A percentile compares a stretch with the other conserved stretches of the same genome.
phyloP scores from a whole-genome alignment of 495 filamentous ascomycete genomes.

The Penicillium antarcticum region DNA sequence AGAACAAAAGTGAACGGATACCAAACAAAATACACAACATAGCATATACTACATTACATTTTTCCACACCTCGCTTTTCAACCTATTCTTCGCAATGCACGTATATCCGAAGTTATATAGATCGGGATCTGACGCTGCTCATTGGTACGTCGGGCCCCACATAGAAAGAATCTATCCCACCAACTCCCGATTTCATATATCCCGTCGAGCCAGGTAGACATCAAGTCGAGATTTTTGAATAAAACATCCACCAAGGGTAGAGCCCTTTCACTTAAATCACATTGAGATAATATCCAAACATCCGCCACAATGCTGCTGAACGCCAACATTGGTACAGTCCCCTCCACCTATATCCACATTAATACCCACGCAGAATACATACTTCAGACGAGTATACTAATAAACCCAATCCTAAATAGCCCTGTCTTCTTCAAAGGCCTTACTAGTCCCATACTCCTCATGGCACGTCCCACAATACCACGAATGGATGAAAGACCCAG shows the following conservation, averaged over 20 bases:
- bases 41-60: background rate
- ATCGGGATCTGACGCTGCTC: too few species aligned
- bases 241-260: background rate
- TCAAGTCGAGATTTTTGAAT: background rate
- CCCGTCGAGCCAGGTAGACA: background rate
- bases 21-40: background rate
- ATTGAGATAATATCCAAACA: background rate
- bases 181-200: background rate
- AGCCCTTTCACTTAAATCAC: background rate
- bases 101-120: too few species aligned
- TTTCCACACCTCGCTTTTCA: too few species aligned
- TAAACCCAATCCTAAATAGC: conserved; percentile 42
- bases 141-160: conserved; percentile 18
- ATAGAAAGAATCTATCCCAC: conserved; percentile 9
- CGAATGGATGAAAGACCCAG: conserved; percentile 86
- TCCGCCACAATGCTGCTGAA: conserved; percentile 37
- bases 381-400: background rate
- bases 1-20: conserved; percentile 34
- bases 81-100: too few species aligned
- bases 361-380: conserved; percentile 1
- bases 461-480: conserved; percentile 83
- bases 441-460: conserved; percentile 80
- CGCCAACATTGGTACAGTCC: conserved; percentile 32
- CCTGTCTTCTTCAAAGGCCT: conserved; percentile 57
- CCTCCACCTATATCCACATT: background rate